These are phyloP conservation scores for Puccinia brachypodii DNA, from an alignment of 1,284 basidiomycete genomes.

Conservation along the genomic window DNA sequence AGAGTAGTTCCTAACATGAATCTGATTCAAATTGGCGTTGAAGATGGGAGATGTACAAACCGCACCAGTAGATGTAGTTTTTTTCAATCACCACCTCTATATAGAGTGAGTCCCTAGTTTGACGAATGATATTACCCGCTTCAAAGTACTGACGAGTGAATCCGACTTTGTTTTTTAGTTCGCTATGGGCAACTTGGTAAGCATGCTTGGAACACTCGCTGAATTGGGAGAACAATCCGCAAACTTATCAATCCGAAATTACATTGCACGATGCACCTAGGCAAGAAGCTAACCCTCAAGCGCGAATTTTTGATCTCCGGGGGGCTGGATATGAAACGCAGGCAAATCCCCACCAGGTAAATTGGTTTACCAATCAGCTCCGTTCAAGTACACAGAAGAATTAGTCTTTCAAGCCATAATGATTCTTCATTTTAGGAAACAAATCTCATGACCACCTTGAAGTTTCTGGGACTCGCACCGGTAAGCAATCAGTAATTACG, in stretches of 20 bases:
- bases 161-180: neutral
- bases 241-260: neutral
- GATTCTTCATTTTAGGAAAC: neutral
- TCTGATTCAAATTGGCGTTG: neutral
- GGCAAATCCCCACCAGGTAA: conserved; percentile 17
- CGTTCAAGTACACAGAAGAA: neutral
- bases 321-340: conserved; percentile 36
- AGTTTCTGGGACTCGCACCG: conserved; percentile 41
- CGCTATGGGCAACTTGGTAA: conserved; percentile 39
- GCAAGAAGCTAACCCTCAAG: conserved; percentile 24
- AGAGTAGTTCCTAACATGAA: neutral
- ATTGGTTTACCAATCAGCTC: neutral
- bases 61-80: conserved; percentile 28
- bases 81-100: conserved; percentile 37
- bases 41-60: conserved; percentile 40
- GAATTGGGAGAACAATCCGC: neutral
- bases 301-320: conserved; percentile 31
- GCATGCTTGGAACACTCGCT: neutral
- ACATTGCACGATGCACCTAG: neutral
- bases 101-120: conserved; percentile 23
- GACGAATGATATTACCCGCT: neutral
- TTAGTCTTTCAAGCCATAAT: neutral
- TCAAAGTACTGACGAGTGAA: neutral
- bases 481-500: neutral
- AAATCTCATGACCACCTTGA: conserved; percentile 27